Base-by-base conservation (phyloP, 2,329 filamentous ascomycete genomes). In the Neonectria hederae region DNA sequence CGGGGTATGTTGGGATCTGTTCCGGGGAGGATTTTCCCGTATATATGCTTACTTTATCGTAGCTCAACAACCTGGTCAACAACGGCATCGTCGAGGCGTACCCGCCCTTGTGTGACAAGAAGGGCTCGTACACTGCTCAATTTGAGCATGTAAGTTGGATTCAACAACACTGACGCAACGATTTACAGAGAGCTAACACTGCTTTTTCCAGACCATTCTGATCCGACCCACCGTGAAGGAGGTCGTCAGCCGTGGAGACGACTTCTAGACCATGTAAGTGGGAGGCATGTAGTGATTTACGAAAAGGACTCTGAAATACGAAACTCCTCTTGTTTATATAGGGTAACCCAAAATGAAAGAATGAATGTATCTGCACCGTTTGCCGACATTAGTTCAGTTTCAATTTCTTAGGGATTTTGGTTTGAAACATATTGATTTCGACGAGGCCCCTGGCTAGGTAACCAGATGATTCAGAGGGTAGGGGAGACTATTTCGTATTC, bases 121-220 rank as follows among this genome's bases (percentile, higher is more conserved):
- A 97, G 86, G 95, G 95, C 63, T 97, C 92, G 26, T 97, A 97
- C 79, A 97, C 94, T 26, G 95, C 94, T 68, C 94, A 97, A 78
- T 97, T 89, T 77, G 94, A 97, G 84, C 94, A 97, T 83, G 94
- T 97, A 82, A 86, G 92, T 87, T 62, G 42, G 24, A 28, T 53
- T 21, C 51, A 21, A 13, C 22, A 2, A 7, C 24, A 19, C 22
- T 38, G 19, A 30, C 42, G 53, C n/a, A 28, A 22, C 19, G n/a
- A 32, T 9, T 28, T 9, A 5, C 43, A 11, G 17, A 24, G n/a
- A 58, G 55, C 38, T 19, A 57, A 54, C 61, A 49, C 69, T 72
- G 57, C 28, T 38, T 54, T 32, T 48, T 26, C 19, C 59, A 93
- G 90, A 92, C 92, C 35, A 91, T 94, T 71, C 79, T 95, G 69